Base-by-base conservation (phyloP, 2,329 filamentous ascomycete genomes). In the Alternaria atra region DNA sequence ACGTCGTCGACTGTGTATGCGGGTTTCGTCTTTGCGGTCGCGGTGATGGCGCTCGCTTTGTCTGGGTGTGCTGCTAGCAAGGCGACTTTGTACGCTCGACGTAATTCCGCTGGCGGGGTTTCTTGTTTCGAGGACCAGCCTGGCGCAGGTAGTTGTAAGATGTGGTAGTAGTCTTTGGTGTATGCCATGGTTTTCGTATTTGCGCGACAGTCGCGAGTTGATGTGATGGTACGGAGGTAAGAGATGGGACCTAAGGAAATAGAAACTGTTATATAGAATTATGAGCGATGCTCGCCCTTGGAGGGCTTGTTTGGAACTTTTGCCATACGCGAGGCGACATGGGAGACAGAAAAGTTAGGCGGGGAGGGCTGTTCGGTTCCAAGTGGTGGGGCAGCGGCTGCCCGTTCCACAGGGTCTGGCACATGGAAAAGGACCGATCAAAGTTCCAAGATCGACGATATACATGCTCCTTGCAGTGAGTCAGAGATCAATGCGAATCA, bases 21-120 rank as follows among this genome's bases (percentile, higher is more conserved):
- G 27, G 20, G 13, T 15, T 17, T 42, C 39, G 27, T 48, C 46
- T n/a, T 30, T 47, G 46, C 15, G 12, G 46, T 50, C 30, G 30
- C 46, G 1, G 46, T 13, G 15, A n/a, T 20, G 46, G 27, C 54
- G 34, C 48, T 46, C 17, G 61, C 30, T 72, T 87, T 89, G 76
- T 90, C 87, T 0, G 87, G 87, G 70, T 90, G 87, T 66, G 88
- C 80, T 27, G 75, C 74, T 5, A 89, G 80, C 25, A 90, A 79
- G 6, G 86, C 84, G 48, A 79, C 81, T 60, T 84, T 84, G 72
- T 89, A 89, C 9, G 87, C 87, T 34, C 67, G 52, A 2, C 71
- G 53, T 20, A 73, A 10, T 3, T 61, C 63, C 2, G 60, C 62
- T 13, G 57, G 25, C 1, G 59, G 17, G 17, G 42, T 40, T 12